phyloP scores from a whole-genome alignment of 345 rosid species.

The Eutrema japonicum region DNA sequence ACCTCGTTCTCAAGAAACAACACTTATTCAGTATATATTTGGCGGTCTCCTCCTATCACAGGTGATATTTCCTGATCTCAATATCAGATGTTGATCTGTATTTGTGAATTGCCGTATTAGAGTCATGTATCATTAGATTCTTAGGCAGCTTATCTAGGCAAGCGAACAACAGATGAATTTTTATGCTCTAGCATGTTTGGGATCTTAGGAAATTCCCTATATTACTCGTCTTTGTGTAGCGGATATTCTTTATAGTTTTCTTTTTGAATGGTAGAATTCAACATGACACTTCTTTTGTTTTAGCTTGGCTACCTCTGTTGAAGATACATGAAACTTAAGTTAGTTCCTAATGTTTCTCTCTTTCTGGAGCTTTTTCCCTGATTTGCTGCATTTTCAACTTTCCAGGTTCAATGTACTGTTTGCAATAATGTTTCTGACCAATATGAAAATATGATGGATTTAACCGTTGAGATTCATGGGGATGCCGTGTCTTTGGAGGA shows the following conservation, averaged over 20 bases:
- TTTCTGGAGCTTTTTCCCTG: conserved; percentile 16
- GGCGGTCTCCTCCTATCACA: conserved; percentile 95
- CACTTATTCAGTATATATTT: conserved; percentile 88
- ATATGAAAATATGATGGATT: conserved; percentile 97
- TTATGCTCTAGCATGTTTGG: too few species aligned
- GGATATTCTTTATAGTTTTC: not conserved
- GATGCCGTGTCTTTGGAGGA: conserved; percentile 89
- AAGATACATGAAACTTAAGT: not conserved
- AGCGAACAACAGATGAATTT: too few species aligned
- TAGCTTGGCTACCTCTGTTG: not conserved
- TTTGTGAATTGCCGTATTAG: not conserved
- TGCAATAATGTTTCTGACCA: conserved; percentile 81
- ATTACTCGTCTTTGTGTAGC: too few species aligned
- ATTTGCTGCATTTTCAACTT: conserved; percentile 16
- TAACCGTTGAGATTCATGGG: conserved; percentile 94
- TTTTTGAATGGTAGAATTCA: not conserved
- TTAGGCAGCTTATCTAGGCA: not conserved
- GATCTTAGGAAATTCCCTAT: not conserved
- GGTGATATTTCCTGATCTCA: conserved; percentile 52
- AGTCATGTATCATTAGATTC: conserved; percentile 8
- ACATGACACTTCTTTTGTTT: not conserved
- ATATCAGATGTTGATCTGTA: conserved; percentile 2
- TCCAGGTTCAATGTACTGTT: conserved; percentile 76
- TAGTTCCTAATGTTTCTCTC: not conserved
- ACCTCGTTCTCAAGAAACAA: conserved; percentile 74